A percentile compares a stretch with the other conserved stretches of the same genome.
Evolutionary conservation across 148 eudicot genomes (phyloP).

Genomic region (Vaccinium myrtillus): DNA sequence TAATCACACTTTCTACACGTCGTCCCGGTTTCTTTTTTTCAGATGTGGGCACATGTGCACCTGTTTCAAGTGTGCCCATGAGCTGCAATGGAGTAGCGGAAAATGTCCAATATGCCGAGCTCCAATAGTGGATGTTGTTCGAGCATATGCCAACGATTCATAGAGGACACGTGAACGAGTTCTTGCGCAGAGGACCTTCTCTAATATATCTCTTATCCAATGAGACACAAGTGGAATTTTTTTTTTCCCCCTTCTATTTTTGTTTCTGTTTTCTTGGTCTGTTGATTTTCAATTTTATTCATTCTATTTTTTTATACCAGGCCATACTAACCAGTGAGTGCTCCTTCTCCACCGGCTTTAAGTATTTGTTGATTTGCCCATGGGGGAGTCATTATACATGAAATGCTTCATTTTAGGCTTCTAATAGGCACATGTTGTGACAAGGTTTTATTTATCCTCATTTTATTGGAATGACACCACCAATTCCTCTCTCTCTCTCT

Average conservation of each 20-base stretch:
- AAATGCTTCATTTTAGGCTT: neutral
- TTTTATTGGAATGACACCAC: neutral
- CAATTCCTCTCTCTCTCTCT: neutral
- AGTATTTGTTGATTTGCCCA: neutral
- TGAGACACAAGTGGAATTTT: neutral
- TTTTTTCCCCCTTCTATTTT: neutral
- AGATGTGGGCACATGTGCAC: conserved; percentile 99
- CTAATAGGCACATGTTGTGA: neutral
- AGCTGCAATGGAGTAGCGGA: conserved; percentile 55
- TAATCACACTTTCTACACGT: neutral
- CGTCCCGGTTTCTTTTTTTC: conserved; percentile 8
- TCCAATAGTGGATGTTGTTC: conserved; percentile 68
- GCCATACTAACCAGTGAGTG: conserved; percentile 6
- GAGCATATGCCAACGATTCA: conserved; percentile 31
- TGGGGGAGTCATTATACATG: neutral
- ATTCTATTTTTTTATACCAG: neutral
- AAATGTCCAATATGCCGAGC: conserved; percentile 75
- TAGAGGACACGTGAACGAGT: conserved; percentile 25
- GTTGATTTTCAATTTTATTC: neutral
- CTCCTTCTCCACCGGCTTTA: conserved; percentile 4
- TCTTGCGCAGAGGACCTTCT: conserved; percentile 26
- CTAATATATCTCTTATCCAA: neutral
- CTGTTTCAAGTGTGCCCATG: conserved; percentile 67
- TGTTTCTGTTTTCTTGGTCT: neutral
- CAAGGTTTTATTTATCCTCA: neutral